Evolutionary conservation across 345 rosid genomes (phyloP).

Genomic region (Arabidopsis arenosa): DNA sequence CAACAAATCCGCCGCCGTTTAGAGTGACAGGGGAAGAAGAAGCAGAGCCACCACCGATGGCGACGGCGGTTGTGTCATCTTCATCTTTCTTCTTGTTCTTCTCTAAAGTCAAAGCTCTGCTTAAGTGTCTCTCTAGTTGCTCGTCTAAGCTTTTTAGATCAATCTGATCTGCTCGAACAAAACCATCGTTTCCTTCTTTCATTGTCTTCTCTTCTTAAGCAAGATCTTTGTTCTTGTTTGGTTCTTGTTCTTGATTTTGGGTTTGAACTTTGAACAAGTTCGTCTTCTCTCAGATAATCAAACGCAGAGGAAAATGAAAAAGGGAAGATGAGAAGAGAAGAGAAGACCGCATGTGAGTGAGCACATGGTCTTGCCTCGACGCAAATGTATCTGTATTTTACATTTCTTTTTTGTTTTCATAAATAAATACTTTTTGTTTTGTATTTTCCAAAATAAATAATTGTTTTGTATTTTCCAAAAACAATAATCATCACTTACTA

Average conservation of each 20-base stretch:
- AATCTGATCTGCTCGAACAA: constrained; percentile 96
- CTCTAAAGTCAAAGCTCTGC: constrained; percentile 69
- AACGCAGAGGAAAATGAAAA: constrained; percentile 10
- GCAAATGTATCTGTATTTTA: constrained; percentile 30
- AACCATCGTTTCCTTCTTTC: constrained; percentile 82
- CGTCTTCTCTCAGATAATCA: constrained; percentile 29
- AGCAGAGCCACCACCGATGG: constrained; percentile 32
- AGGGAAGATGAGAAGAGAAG: constrained; percentile 10
- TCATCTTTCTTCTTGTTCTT: constrained; percentile 57
- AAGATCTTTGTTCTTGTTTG: constrained; percentile 14
- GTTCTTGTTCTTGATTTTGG: constrained; percentile 19
- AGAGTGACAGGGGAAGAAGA: constrained; percentile 30
- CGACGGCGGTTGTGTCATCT: constrained; percentile 31
- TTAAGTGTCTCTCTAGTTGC: constrained; percentile 88
- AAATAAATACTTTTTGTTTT: background rate
- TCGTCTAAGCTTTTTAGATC: constrained; percentile 96
- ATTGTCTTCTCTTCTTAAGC: constrained; percentile 23
- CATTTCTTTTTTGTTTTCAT: background rate
- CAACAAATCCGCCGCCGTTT: constrained; percentile 34
- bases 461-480: constrained; percentile 1
- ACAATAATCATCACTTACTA: background rate
- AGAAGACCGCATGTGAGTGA: constrained; percentile 55
- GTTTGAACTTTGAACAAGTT: constrained; percentile 6
- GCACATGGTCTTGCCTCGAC: constrained; percentile 62
- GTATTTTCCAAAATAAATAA: constrained; percentile 4